These are phyloP conservation scores for Kalmusia sp. DNA, from an alignment of 2,329 filamentous ascomycete species.

Conservation along the genomic window DNA sequence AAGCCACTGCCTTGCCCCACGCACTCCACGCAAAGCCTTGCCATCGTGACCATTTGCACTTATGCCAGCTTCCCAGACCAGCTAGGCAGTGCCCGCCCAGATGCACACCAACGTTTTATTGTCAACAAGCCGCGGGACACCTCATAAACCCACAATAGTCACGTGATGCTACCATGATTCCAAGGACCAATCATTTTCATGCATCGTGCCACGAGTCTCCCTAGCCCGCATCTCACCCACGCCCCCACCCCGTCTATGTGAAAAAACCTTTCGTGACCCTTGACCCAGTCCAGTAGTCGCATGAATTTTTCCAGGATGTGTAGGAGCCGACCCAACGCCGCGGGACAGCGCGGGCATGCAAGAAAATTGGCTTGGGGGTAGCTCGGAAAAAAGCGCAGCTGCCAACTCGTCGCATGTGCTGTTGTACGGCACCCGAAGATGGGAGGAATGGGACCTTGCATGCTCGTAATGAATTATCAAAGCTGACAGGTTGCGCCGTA, in stretches of 20 bases:
- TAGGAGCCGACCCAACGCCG: not conserved
- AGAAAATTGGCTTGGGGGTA: not conserved
- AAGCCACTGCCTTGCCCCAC: too few relatives aligned
- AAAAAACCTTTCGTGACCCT: constrained; percentile 2
- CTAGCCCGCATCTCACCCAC: not conserved
- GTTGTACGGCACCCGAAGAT: not conserved
- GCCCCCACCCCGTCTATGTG: constrained; percentile 1
- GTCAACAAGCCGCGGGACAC: not conserved
- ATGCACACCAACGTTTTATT: not conserved
- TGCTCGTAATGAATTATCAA: constrained; percentile 3
- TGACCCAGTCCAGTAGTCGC: not conserved
- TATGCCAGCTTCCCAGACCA: not conserved
- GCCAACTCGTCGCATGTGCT: constrained; percentile 1
- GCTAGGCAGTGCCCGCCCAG: not conserved
- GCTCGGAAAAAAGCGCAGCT: not conserved
- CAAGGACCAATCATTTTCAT: not conserved
- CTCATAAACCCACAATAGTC: not conserved
- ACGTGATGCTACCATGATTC: not conserved
- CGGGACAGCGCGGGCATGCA: constrained; percentile 4
- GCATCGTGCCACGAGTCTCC: not conserved
- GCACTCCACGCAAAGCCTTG: not conserved
- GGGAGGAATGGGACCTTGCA: not conserved
- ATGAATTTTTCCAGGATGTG: too few relatives aligned
- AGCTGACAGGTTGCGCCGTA: not conserved
- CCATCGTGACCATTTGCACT: not conserved